phyloP scores from a whole-genome alignment of 2,329 filamentous ascomycete genomes.

The Beauveria brongniartii region DNA sequence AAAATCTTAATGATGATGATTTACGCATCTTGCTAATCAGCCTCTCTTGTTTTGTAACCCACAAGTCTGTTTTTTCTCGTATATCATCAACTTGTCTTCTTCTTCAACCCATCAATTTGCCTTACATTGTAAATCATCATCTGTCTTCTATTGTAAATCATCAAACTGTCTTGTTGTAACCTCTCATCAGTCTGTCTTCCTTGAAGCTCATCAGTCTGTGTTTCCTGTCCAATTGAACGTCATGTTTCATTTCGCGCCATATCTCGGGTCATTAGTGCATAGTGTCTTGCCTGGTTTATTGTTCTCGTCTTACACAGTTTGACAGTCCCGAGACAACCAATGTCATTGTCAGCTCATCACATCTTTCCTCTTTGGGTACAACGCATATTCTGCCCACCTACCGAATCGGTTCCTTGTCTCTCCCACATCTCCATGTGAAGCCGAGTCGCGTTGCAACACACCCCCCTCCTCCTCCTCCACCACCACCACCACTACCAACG shows the following conservation, averaged over 20 bases:
- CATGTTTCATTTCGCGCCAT: background rate
- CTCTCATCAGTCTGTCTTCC: no score
- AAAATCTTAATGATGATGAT: constrained; percentile 11
- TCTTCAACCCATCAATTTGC: no score
- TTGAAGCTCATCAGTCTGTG: no score
- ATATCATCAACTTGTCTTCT: background rate
- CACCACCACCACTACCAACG: no score
- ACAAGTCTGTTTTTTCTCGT: no score
- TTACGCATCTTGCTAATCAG: background rate
- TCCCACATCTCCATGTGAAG: background rate
- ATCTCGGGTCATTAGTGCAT: background rate
- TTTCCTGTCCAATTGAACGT: no score
- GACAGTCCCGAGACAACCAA: background rate
- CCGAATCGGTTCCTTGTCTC: background rate
- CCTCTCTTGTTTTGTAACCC: no score
- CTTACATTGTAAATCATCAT: no score
- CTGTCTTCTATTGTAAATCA: no score
- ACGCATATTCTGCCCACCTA: background rate
- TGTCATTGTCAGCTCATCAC: background rate
- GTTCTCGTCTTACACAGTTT: background rate
- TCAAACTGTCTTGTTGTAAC: no score
- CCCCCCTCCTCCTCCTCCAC: background rate
- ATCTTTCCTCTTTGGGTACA: background rate
- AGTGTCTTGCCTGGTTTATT: background rate
- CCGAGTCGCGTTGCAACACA: background rate